Evolutionary conservation across 257 asterid species (phyloP).

Genomic region (Fraxinus quadrangulata): DNA sequence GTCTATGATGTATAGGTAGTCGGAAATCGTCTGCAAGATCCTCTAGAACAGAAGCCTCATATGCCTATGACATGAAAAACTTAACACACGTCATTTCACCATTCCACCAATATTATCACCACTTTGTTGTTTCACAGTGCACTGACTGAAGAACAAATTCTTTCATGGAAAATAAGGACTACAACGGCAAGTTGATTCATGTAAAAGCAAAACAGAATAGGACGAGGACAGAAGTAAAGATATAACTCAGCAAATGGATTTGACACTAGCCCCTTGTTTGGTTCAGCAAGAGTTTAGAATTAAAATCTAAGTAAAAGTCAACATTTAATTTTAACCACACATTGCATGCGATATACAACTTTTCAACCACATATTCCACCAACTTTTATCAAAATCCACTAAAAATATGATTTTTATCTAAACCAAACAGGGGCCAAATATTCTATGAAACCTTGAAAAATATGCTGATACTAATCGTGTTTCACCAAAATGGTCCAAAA

Average conservation of each 20-base stretch:
- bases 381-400: too few relatives aligned
- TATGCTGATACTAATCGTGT: not conserved
- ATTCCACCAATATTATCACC: not conserved
- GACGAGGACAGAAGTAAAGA: not conserved
- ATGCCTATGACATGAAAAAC: constrained; percentile 43
- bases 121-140: constrained; percentile 8
- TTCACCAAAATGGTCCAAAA: not conserved
- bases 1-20: constrained; percentile 80
- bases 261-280: too few relatives aligned
- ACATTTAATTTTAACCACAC: too few relatives aligned
- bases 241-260: not conserved
- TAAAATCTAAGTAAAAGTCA: too few relatives aligned
- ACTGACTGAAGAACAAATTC: not conserved
- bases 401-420: too few relatives aligned
- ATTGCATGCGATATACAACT: too few relatives aligned
- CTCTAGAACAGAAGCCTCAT: constrained; percentile 79
- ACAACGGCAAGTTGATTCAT: not conserved
- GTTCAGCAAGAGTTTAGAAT: too few relatives aligned
- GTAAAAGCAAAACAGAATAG: not conserved
- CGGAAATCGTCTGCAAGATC: constrained; percentile 93
- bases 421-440: too few relatives aligned
- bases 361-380: too few relatives aligned
- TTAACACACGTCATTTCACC: constrained; percentile 19
- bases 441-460: not conserved
- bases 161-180: not conserved